phyloP scores from a whole-genome alignment of 345 rosid species.

The Triadica sebifera region DNA sequence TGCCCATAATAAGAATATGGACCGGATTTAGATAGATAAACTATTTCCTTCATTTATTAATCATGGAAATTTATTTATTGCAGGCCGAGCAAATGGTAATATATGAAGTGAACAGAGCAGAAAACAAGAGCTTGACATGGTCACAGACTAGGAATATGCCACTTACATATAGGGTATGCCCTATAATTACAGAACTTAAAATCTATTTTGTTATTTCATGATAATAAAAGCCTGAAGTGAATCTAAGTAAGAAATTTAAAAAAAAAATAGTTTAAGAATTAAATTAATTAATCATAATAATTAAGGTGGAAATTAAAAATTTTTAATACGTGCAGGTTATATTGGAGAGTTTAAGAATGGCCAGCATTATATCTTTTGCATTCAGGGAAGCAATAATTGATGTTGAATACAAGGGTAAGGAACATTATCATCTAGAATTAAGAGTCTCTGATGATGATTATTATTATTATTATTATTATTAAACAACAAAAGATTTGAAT shows the following conservation, averaged over 20 bases:
- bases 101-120: constrained; percentile 25
- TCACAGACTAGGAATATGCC: constrained; percentile 59
- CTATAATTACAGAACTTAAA: background rate
- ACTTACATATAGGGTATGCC: constrained; percentile 41
- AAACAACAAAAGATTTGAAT: too few relatives aligned
- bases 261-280: too few relatives aligned
- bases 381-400: constrained; percentile 71
- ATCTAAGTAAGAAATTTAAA: background rate
- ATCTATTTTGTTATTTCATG: too few relatives aligned
- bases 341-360: constrained; percentile 66
- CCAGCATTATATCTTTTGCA: constrained; percentile 73
- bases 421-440: background rate
- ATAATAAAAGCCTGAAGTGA: too few relatives aligned
- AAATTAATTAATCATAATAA: too few relatives aligned
- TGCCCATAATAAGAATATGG: too few relatives aligned
- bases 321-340: constrained; percentile 39
- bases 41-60: background rate
- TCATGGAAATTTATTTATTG: background rate
- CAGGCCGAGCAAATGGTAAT: constrained; percentile 50
- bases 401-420: constrained; percentile 69
- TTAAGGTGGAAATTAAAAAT: too few relatives aligned
- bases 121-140: constrained; percentile 37
- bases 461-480: background rate
- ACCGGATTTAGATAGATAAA: too few relatives aligned
- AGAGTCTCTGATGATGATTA: background rate